These are phyloP conservation scores for Colletotrichum sp. DNA, from an alignment of 2,329 filamentous ascomycete species.

Conservation along the genomic window DNA sequence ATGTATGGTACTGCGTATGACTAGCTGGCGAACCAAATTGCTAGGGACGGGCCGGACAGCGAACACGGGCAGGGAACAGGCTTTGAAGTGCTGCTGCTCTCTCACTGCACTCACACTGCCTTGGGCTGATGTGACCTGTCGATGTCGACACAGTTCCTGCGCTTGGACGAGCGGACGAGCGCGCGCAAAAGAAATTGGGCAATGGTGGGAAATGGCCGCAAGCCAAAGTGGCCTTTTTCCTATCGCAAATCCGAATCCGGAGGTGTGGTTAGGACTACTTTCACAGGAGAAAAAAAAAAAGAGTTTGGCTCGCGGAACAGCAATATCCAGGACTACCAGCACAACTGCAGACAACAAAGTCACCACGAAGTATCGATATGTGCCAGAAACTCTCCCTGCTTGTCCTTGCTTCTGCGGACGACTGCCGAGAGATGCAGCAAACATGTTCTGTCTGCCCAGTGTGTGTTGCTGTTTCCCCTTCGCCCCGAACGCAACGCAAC, in stretches of 20 bases:
- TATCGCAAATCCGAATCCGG: not conserved
- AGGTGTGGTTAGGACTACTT: not conserved
- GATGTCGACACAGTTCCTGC: not conserved
- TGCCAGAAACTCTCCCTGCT: not conserved
- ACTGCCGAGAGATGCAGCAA: not conserved
- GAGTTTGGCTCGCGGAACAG: not conserved
- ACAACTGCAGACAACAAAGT: not conserved
- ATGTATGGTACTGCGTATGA: not conserved
- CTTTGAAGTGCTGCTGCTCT: not conserved
- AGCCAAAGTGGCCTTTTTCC: not conserved
- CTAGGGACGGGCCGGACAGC: constrained; percentile 23
- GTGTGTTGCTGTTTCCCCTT: not conserved
- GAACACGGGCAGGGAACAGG: constrained; percentile 19
- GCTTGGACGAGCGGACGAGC: not conserved
- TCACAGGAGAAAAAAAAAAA: not conserved
- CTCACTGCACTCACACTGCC: not conserved
- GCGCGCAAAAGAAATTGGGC: not conserved
- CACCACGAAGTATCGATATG: not conserved
- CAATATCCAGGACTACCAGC: not conserved
- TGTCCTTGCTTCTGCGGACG: not conserved
- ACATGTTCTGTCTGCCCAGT: not conserved
- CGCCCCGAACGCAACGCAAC: not conserved
- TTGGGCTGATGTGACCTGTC: not conserved
- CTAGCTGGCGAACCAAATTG: constrained; percentile 1
- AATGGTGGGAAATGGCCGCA: not conserved